phyloP scores from a whole-genome alignment of 1,284 basidiomycete genomes.

The Uromyces viciae-fabae region DNA sequence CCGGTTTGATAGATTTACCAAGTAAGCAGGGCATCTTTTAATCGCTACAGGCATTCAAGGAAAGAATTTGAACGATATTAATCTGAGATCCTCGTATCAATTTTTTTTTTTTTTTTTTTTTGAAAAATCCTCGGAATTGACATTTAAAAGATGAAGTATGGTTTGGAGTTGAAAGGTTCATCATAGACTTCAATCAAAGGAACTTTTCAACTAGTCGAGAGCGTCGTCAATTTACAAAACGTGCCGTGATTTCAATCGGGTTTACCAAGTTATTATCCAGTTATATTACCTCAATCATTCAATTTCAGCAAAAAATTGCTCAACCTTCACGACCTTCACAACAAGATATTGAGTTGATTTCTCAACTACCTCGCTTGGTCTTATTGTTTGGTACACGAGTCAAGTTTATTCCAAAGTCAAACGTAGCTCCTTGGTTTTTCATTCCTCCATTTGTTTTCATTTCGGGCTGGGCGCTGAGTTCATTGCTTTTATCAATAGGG shows the following conservation, averaged over 20 bases:
- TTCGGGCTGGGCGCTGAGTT: background rate
- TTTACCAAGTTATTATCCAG: conserved; percentile 31
- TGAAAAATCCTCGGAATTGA: background rate
- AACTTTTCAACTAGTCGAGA: conserved; percentile 43
- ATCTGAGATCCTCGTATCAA: background rate
- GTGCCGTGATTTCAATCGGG: conserved; percentile 34
- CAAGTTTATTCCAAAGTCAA: conserved; percentile 7
- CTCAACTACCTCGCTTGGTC: conserved; percentile 14
- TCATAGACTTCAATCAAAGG: conserved; percentile 30
- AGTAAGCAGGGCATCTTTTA: background rate
- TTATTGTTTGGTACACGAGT: background rate
- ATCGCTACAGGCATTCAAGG: background rate
- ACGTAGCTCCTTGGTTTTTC: background rate
- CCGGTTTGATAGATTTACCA: conserved; percentile 21
- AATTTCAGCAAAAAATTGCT: background rate
- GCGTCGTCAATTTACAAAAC: conserved; percentile 34
- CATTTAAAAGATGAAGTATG: conserved; percentile 26
- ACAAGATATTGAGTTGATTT: conserved; percentile 1
- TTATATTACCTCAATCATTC: conserved; percentile 33
- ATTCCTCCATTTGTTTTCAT: background rate
- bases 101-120: background rate
- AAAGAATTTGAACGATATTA: background rate
- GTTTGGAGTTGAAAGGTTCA: conserved; percentile 25
- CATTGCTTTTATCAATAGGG: conserved; percentile 9
- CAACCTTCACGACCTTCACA: background rate